These are phyloP conservation scores for Corrigiola litoralis DNA, from an alignment of 179 eudicot genomes.

Conservation along the genomic window DNA sequence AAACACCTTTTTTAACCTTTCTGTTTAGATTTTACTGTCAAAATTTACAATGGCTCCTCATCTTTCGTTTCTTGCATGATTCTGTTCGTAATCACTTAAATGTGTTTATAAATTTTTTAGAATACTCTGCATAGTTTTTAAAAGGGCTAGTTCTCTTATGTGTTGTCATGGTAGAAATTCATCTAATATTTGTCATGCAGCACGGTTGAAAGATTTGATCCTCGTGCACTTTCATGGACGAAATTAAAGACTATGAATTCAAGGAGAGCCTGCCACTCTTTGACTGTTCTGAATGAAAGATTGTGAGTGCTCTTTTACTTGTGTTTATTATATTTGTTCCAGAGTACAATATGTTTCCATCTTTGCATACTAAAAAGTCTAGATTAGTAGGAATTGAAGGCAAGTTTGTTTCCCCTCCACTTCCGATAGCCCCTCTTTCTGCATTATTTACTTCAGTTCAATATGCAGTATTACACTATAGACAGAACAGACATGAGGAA, in stretches of 20 bases:
- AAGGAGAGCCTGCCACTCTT: slow-evolving; percentile 61
- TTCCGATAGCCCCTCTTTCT: too few relatives aligned
- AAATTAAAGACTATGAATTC: slow-evolving; percentile 39
- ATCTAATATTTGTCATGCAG: slow-evolving; percentile 27
- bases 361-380: background rate
- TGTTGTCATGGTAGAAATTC: background rate
- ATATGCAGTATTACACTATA: too few relatives aligned
- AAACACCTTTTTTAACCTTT: too few relatives aligned
- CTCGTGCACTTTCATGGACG: slow-evolving; percentile 55
- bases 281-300: slow-evolving; percentile 56
- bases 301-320: slow-evolving; percentile 38
- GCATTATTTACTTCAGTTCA: too few relatives aligned
- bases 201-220: slow-evolving; percentile 69
- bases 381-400: background rate
- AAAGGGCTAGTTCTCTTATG: background rate
- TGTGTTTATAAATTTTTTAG: too few relatives aligned
- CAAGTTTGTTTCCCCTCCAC: background rate
- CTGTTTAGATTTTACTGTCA: too few relatives aligned
- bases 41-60: background rate
- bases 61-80: background rate
- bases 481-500: too few relatives aligned
- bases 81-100: background rate
- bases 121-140: background rate
- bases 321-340: background rate
- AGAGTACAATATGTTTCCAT: background rate